Percentiles rank a stretch among this genome's conserved stretches.
Evolutionary conservation across 352 stramenopile genomes (phyloP).

Genomic region (Globisporangium mamillatum): DNA sequence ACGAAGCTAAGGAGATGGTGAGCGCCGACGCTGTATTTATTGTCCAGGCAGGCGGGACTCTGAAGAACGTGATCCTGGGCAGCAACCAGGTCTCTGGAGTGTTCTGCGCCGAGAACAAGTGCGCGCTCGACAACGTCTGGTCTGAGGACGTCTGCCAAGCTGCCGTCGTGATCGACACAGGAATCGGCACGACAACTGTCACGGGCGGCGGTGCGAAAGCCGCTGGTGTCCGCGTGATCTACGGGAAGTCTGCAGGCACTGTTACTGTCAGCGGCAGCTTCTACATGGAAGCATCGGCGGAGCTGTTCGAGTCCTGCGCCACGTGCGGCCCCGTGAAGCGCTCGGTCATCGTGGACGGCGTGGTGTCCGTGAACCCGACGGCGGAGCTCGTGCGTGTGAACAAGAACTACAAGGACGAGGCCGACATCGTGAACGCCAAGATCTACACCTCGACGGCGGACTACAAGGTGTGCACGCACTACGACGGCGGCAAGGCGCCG

Average conservation of each 20-base stretch:
- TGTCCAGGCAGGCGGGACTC: constrained; percentile 47
- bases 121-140: constrained; percentile 57
- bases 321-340: constrained; percentile 66
- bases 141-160: constrained; percentile 52
- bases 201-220: constrained; percentile 51
- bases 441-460: constrained; percentile 25
- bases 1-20: constrained; percentile 28
- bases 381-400: constrained; percentile 63
- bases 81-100: constrained; percentile 40
- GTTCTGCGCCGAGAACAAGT: constrained; percentile 61
- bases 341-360: constrained; percentile 39
- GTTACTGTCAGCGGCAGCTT: constrained; percentile 55
- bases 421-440: constrained; percentile 40
- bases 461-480: constrained; percentile 27
- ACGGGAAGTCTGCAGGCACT: constrained; percentile 39
- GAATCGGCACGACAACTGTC: constrained; percentile 52
- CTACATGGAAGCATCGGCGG: constrained; percentile 44
- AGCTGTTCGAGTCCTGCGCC: constrained; percentile 57
- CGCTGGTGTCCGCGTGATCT: constrained; percentile 40
- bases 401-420: constrained; percentile 68
- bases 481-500: constrained; percentile 29
- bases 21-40: constrained; percentile 57
- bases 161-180: constrained; percentile 47
- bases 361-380: constrained; percentile 51
- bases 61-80: constrained; percentile 67